Evolutionary conservation across 257 asterid genomes (phyloP).

Genomic region (Plectranthus barbatus): DNA sequence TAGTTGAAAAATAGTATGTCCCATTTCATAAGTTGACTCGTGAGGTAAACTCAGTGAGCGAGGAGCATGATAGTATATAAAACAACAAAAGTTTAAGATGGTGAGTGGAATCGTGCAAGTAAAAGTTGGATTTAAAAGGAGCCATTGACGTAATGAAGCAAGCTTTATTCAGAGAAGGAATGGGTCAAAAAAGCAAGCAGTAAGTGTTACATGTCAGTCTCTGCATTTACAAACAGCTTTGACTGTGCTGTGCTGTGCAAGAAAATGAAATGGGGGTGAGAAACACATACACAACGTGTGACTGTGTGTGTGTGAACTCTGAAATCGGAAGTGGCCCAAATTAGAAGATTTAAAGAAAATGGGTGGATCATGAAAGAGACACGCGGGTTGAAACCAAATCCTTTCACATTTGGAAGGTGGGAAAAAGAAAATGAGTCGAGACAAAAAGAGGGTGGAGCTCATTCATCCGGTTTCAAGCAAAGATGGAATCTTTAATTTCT

Average conservation of each 20-base stretch:
- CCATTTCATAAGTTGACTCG: constrained; percentile 17
- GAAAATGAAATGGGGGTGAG: neutral
- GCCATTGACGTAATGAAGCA: constrained; percentile 24
- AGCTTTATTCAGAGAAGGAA: constrained; percentile 7
- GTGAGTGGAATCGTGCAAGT: constrained; percentile 5
- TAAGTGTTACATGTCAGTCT: neutral
- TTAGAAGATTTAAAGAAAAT: neutral
- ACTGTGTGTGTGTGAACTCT: constrained; percentile 3
- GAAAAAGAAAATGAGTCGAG: neutral
- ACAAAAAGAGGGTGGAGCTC: neutral
- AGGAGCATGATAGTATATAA: constrained; percentile 7
- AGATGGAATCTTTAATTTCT: constrained; percentile 16
- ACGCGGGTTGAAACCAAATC: neutral
- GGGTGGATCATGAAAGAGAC: constrained; percentile 5
- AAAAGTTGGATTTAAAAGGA: constrained; percentile 12
- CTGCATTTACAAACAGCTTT: constrained; percentile 22
- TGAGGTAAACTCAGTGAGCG: constrained; percentile 10
- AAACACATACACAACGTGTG: constrained; percentile 9
- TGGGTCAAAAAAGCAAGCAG: constrained; percentile 25
- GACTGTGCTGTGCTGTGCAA: constrained; percentile 30
- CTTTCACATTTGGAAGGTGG: neutral
- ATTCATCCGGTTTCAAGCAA: neutral
- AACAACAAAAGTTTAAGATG: constrained; percentile 17
- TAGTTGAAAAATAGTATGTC: no score
- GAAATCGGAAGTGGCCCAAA: neutral